These are phyloP conservation scores for Rubus idaeus DNA, from an alignment of 306 rosid species.

Conservation along the genomic window DNA sequence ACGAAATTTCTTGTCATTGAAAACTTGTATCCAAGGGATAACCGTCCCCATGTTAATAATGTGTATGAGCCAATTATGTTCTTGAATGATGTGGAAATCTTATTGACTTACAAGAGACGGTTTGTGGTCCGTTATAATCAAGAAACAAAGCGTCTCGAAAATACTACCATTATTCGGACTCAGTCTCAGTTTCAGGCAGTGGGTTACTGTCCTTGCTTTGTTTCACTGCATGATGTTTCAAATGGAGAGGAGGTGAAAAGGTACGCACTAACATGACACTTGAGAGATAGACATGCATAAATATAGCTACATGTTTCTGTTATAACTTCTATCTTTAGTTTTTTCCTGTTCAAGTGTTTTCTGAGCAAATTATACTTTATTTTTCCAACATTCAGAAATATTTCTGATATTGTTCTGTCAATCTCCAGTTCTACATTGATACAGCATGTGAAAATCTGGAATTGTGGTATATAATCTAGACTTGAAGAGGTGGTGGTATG, in stretches of 20 bases:
- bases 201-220: slow-evolving; percentile 6
- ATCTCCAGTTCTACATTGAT: not conserved
- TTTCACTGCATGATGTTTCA: slow-evolving; percentile 11
- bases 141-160: not conserved
- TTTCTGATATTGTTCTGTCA: not conserved
- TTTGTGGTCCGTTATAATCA: not conserved
- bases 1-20: not conserved
- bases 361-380: too few species aligned
- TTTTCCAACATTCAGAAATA: not conserved
- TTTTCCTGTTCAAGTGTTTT: not conserved
- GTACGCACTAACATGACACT: not conserved
- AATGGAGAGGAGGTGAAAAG: slow-evolving; percentile 10
- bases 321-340: not conserved
- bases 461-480: not conserved
- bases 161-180: not conserved
- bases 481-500: not conserved
- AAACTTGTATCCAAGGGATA: not conserved
- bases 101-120: not conserved
- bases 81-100: slow-evolving; percentile 18
- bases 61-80: slow-evolving; percentile 7
- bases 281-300: not conserved
- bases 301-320: not conserved
- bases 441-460: not conserved
- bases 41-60: too few species aligned
- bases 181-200: not conserved